Conservation (phyloP, 495 filamentous ascomycete genomes). For the Zalerion maritima region DNA sequence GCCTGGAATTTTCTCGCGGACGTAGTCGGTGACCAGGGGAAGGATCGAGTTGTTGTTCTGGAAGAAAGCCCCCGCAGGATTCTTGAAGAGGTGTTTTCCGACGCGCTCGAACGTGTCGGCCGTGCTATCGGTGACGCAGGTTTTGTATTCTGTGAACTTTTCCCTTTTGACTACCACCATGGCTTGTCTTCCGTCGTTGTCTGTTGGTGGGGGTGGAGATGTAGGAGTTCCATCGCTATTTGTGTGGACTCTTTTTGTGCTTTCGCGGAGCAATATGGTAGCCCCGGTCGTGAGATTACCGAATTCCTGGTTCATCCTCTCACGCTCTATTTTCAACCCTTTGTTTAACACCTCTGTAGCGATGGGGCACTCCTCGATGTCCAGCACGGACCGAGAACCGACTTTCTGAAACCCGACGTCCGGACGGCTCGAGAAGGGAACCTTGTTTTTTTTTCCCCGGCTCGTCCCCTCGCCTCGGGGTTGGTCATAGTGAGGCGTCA, state of each 20-base stretch:
- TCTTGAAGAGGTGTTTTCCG: slow-evolving; percentile 70
- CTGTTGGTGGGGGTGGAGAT: no score
- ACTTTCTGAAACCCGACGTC: slow-evolving; percentile 87
- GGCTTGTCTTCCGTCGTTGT: slow-evolving; percentile 7
- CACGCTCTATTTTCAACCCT: slow-evolving; percentile 61
- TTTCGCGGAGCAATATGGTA: slow-evolving; percentile 79
- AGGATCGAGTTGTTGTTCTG: slow-evolving; percentile 99
- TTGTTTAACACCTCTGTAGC: slow-evolving; percentile 69
- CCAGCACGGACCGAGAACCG: slow-evolving; percentile 52
- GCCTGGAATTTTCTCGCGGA: slow-evolving; percentile 56
- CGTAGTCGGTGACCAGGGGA: slow-evolving; percentile 75
- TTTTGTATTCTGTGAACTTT: slow-evolving; percentile 58
- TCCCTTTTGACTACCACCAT: slow-evolving; percentile 20
- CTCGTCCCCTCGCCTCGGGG: slow-evolving; percentile 33
- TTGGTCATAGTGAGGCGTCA: slow-evolving; percentile 87
- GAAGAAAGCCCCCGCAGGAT: slow-evolving; percentile 89
- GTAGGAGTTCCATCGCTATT: no score
- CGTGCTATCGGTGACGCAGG: slow-evolving; percentile 74
- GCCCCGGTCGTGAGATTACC: slow-evolving; percentile 63
- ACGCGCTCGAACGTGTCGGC: slow-evolving; percentile 72
- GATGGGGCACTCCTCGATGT: slow-evolving; percentile 96
- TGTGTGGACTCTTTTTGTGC: slow-evolving; percentile 54
- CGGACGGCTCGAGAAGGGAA: slow-evolving; percentile 40
- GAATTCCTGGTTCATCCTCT: slow-evolving; percentile 53
- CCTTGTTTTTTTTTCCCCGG: slow-evolving; percentile 24